These are phyloP conservation scores for Passiflora organensis DNA, from an alignment of 345 rosid genomes.

Conservation along the genomic window DNA sequence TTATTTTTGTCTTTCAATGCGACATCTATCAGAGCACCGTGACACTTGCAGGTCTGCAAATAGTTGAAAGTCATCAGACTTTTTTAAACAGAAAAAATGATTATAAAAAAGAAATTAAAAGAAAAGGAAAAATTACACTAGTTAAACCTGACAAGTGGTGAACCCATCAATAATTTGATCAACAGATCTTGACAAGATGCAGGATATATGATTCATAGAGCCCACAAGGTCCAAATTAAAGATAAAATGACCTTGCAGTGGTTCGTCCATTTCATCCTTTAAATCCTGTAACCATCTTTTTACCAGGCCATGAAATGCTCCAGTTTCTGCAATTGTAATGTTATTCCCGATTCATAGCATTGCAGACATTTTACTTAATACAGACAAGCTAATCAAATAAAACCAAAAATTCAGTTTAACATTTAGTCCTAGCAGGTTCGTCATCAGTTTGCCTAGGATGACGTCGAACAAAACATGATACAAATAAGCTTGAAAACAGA, in stretches of 20 bases:
- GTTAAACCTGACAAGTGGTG: constrained; percentile 42
- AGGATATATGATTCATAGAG: constrained; percentile 56
- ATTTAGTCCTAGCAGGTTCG: not conserved
- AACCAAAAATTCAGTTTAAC: not conserved
- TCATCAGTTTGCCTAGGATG: not conserved
- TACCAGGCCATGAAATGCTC: constrained; percentile 56
- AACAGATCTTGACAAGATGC: constrained; percentile 49
- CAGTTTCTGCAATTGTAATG: constrained; percentile 41
- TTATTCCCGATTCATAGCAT: not conserved
- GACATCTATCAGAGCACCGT: constrained; percentile 42
- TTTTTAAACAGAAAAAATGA: not conserved
- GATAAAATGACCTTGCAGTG: constrained; percentile 54
- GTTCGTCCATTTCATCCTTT: constrained; percentile 66
- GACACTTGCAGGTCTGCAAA: constrained; percentile 74
- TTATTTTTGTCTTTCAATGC: constrained; percentile 24
- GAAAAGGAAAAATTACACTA: constrained; percentile 17
- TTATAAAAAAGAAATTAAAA: not conserved
- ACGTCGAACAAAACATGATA: not conserved
- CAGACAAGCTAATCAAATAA: too few species aligned
- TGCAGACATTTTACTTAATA: too few species aligned
- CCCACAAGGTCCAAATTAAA: constrained; percentile 50
- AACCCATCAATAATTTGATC: constrained; percentile 57
- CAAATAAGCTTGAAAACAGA: too few species aligned
- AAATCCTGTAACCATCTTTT: constrained; percentile 74
- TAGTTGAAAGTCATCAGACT: constrained; percentile 1